Evolutionary conservation across 768 basidiomycete genomes (phyloP), one percentile per base, ranked within the genome.

Genomic region (Boletus patriciae): DNA sequence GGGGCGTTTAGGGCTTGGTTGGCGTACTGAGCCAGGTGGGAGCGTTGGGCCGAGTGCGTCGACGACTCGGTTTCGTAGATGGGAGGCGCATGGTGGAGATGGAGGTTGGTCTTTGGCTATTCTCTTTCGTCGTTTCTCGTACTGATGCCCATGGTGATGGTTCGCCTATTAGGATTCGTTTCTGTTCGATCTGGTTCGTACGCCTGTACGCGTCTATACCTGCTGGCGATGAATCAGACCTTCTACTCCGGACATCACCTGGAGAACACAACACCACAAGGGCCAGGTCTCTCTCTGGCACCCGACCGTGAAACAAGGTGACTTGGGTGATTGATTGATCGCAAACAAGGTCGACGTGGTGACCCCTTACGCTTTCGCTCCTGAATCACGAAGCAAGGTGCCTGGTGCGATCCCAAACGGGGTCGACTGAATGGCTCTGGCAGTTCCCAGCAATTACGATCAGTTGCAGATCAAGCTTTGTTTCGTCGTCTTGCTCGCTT

Each of bases 1-100:
- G 62, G 27, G 3, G 56, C 1, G 31, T 61, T 63, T 31, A 46
- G 55, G 41, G 38, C 56, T 15, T 79, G 76, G 76, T 58, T 79
- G 38, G 60, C 70, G 12, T 73, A 74, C 31, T 78, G 67, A 67
- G 12, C 10, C 10, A 25, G 25, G 4, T 4, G 2, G 25, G 12
- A 11, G 6, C 11, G 4, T 31, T 8, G 29, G 10, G 7, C 33
- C 23, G 21, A 25, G 13, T n/a, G 13, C 29, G 6, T 31, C 6
- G 9, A 23, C 46, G 29, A 29, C 29, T 29, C 29, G 21, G 33
- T 23, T 19, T 46, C 44, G 7, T n/a, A 19, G 19, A 13, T 10
- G n/a, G n/a, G n/a, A n/a, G n/a, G n/a, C n/a, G n/a, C n/a, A n/a
- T n/a, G n/a, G n/a, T n/a, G 31, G 31, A 13, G 33, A 33, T 3